Conservation (phyloP, 164 flowering plant genomes). For the Sextonia rubra region DNA sequence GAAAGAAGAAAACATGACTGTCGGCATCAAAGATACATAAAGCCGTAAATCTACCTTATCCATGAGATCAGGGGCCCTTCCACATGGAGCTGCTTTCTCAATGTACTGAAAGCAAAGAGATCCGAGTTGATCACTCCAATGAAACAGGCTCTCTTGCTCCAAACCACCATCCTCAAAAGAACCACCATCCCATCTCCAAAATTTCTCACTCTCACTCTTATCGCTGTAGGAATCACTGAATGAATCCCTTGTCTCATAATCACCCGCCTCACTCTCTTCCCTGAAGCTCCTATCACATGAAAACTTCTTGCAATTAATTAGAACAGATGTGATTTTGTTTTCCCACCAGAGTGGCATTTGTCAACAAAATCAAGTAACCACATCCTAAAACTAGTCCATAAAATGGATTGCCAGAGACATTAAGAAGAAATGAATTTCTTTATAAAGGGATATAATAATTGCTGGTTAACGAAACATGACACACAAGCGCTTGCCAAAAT, state of each 20-base stretch:
- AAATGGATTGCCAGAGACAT: background rate
- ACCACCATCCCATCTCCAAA: constrained; percentile 68
- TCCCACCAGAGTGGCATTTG: background rate
- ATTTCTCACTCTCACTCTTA: constrained; percentile 77
- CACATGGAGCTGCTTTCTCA: constrained; percentile 82
- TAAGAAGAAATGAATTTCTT: background rate
- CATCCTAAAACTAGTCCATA: background rate
- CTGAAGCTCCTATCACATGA: constrained; percentile 23
- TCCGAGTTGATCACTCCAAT: constrained; percentile 65
- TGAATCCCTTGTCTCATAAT: constrained; percentile 40
- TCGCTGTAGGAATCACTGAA: constrained; percentile 74
- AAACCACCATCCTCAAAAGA: constrained; percentile 62
- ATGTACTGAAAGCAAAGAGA: constrained; percentile 72
- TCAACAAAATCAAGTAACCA: background rate
- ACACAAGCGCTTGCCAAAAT: no score
- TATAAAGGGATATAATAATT: no score
- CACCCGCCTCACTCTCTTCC: constrained; percentile 62
- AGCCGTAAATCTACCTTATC: constrained; percentile 62
- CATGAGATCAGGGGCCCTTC: constrained; percentile 82
- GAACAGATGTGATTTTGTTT: no score
- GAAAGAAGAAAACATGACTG: background rate
- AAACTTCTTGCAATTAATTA: background rate
- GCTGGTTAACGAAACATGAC: no score
- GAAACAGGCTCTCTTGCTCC: constrained; percentile 55
- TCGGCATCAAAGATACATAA: background rate